phyloP scores from a whole-genome alignment of 2,329 filamentous ascomycete genomes.

The Aspergillus flavus region DNA sequence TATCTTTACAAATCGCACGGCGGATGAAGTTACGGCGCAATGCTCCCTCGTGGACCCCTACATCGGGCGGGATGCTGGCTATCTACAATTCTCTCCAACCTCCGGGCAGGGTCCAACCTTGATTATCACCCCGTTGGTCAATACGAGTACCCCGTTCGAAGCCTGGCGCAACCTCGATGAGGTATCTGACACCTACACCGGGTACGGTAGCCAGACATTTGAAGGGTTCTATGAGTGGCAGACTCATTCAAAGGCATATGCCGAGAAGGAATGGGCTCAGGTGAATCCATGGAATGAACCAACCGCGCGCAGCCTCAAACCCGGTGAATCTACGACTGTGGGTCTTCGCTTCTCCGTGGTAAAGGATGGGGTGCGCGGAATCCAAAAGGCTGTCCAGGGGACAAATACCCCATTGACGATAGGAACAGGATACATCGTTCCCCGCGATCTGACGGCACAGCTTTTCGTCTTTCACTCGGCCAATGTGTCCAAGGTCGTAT shows the following conservation, averaged over 20 bases:
- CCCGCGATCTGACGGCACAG: conserved; percentile 49
- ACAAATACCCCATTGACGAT: conserved; percentile 54
- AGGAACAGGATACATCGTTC: conserved; percentile 58
- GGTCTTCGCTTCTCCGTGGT: conserved; percentile 57
- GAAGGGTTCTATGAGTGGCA: conserved; percentile 66
- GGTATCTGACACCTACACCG: conserved; percentile 39
- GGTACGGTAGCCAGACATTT: conserved; percentile 58
- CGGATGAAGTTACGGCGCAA: conserved; percentile 51
- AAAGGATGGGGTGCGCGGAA: conserved; percentile 46
- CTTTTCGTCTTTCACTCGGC: conserved; percentile 49
- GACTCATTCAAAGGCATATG: conserved; percentile 56
- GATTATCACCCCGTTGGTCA: conserved; percentile 56
- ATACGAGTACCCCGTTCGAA: conserved; percentile 50
- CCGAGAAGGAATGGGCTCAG: conserved; percentile 58
- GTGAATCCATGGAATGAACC: conserved; percentile 59
- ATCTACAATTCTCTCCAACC: conserved; percentile 57
- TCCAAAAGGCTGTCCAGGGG: conserved; percentile 50
- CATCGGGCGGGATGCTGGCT: conserved; percentile 62
- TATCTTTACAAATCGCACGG: conserved; percentile 58
- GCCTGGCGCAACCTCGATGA: conserved; percentile 59
- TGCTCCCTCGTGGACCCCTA: conserved; percentile 63
- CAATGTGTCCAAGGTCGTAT: conserved; percentile 5
- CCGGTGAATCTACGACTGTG: conserved; percentile 51
- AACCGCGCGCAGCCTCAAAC: conserved; percentile 48
- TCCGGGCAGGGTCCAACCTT: conserved; percentile 57